Conservation (phyloP, 1,284 basidiomycete genomes). For the Rhodotorula sp. region DNA sequence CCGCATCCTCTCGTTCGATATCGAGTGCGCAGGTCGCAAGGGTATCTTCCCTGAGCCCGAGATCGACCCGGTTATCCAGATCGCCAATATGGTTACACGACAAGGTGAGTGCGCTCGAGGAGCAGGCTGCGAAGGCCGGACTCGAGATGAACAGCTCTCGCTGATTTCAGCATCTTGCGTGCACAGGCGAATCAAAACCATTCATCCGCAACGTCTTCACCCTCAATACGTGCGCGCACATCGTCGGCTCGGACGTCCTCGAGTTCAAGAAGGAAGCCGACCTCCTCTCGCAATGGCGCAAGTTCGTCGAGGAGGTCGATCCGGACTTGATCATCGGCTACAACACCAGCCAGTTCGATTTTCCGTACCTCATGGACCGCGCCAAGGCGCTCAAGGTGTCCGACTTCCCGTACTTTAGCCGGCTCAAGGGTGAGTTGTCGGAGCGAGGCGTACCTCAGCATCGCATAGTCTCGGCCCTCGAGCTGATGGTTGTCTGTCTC, state of each 20-base stretch:
- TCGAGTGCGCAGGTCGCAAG: conserved; percentile 93
- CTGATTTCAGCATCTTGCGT: background rate
- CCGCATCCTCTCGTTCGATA: conserved; percentile 91
- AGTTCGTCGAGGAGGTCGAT: conserved; percentile 82
- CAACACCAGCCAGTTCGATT: conserved; percentile 86
- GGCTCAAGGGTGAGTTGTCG: conserved; percentile 63
- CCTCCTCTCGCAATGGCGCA: conserved; percentile 74
- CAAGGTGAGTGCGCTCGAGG: conserved; percentile 63
- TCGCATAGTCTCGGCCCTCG: too few relatives aligned
- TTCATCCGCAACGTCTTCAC: conserved; percentile 97
- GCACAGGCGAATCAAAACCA: conserved; percentile 75
- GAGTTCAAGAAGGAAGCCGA: conserved; percentile 71
- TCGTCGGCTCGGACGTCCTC: conserved; percentile 91
- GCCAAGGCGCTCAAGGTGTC: conserved; percentile 72
- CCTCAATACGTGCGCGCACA: conserved; percentile 84
- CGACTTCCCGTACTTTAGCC: conserved; percentile 74
- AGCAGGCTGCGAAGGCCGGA: background rate
- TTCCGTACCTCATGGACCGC: conserved; percentile 87
- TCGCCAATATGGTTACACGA: conserved; percentile 93
- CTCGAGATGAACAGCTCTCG: background rate
- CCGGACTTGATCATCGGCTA: conserved; percentile 93
- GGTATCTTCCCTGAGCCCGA: conserved; percentile 90
- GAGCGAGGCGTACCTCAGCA: background rate
- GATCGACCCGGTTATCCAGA: conserved; percentile 89
- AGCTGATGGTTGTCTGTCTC: background rate